Conservation (phyloP, 306 rosid genomes). For the Acacia melanoxylon region DNA sequence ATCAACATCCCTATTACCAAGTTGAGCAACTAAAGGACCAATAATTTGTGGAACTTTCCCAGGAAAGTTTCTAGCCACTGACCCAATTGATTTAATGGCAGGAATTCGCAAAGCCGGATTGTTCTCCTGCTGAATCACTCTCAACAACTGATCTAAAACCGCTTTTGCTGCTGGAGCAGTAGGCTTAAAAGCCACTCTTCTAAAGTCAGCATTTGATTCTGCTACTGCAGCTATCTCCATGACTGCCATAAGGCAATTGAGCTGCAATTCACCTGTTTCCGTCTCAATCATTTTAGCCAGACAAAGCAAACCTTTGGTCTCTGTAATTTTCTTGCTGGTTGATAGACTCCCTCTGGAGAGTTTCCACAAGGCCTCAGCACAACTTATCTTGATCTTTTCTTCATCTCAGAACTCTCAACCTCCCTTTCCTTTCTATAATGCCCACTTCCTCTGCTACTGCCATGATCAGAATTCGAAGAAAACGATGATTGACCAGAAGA, state of each 20-base stretch:
- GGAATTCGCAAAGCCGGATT: constrained; percentile 49
- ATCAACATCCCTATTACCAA: constrained; percentile 54
- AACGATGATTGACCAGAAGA: constrained; percentile 17
- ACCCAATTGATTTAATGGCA: constrained; percentile 78
- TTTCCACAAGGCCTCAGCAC: constrained; percentile 87
- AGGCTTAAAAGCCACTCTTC: constrained; percentile 73
- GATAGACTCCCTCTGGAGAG: constrained; percentile 54
- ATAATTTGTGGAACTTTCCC: constrained; percentile 68
- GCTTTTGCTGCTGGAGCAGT: constrained; percentile 73
- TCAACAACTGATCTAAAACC: constrained; percentile 72
- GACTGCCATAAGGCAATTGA: constrained; percentile 76
- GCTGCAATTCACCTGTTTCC: constrained; percentile 60
- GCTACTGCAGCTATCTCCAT: constrained; percentile 82
- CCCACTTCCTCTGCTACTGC: constrained; percentile 65
- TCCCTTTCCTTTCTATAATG: constrained; percentile 56
- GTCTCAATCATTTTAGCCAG: constrained; percentile 76
- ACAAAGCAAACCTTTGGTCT: constrained; percentile 88
- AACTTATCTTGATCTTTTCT: constrained; percentile 58
- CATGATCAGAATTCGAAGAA: constrained; percentile 44
- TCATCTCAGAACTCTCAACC: constrained; percentile 55
- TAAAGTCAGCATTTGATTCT: constrained; percentile 61
- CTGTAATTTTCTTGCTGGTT: constrained; percentile 66
- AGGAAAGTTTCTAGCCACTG: constrained; percentile 76
- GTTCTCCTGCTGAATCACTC: constrained; percentile 52
- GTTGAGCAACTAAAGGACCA: constrained; percentile 72